Conservation (phyloP, 2,329 filamentous ascomycete genomes). For the Hypoxylon sp. region DNA sequence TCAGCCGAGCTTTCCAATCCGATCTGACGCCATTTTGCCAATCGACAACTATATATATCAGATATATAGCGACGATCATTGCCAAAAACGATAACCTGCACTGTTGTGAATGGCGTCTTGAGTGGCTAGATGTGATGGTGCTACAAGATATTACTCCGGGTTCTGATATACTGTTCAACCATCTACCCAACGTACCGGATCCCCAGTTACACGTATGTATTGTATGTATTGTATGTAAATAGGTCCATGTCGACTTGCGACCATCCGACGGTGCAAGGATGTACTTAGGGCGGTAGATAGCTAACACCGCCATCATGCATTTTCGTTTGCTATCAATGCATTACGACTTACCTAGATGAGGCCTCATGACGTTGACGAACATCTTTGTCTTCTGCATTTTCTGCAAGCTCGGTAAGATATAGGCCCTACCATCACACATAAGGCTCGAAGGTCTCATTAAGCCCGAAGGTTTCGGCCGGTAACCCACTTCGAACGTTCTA, state of each 20-base stretch:
- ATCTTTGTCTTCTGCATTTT: slow-evolving; percentile 7
- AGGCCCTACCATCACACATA: slow-evolving; percentile 3
- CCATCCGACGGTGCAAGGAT: slow-evolving; percentile 24
- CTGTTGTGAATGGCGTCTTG: slow-evolving; percentile 6
- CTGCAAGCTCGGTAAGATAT: slow-evolving; percentile 3
- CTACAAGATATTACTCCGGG: slow-evolving; percentile 26
- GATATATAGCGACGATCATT: not conserved
- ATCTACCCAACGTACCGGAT: slow-evolving; percentile 24
- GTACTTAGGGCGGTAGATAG: not conserved
- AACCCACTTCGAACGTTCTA: slow-evolving; percentile 15
- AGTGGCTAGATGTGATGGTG: slow-evolving; percentile 9
- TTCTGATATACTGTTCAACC: slow-evolving; percentile 14
- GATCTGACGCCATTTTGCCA: slow-evolving; percentile 9
- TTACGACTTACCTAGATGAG: slow-evolving; percentile 21
- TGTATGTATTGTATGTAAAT: not conserved
- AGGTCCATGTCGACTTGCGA: slow-evolving; percentile 3
- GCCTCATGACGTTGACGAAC: slow-evolving; percentile 13
- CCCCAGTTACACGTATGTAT: slow-evolving; percentile 12
- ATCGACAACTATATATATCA: not conserved
- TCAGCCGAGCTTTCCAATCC: slow-evolving; percentile 18
- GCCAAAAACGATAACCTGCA: not conserved
- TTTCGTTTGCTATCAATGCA: slow-evolving; percentile 2
- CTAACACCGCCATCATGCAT: not conserved
- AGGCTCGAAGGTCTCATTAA: slow-evolving; percentile 7
- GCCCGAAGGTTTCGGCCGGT: slow-evolving; percentile 35